Evolutionary conservation across 2,329 filamentous ascomycete genomes (phyloP), one percentile per base, ranked within the genome.

Genomic region (Exophiala viscosa): DNA sequence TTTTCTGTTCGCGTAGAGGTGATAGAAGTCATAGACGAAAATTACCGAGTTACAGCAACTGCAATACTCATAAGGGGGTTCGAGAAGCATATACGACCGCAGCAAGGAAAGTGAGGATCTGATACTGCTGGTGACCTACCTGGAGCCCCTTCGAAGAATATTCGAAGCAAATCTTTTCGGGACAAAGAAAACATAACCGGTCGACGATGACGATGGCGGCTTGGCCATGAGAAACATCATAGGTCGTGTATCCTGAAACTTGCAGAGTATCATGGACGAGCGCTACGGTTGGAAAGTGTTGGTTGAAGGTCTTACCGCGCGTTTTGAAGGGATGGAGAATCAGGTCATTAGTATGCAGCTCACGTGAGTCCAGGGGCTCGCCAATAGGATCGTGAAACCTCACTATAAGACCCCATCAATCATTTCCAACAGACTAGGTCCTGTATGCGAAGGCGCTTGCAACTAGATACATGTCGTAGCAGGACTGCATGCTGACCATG

Each of bases 121-220:
- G 17, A 42, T 17, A 15, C 39, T 43, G 42, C 20, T 33, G 18
- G 40, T 42, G 28, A 36, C 53, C 47, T 56, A 52, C 49, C 49
- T 48, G n/a, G 38, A 33, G 23, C 48, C 56, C 53, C 50, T 48
- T 48, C 47, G 48, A 45, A 46, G 40, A 55, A 48, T 53, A 45
- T 36, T 33, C 36, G 10, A 17, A 18, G 51, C 20, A 46, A 48
- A 41, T 54, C 41, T 41, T 14, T 35, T 54, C 40, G 44, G 35
- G 48, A 50, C 47, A 47, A 54, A 50, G 50, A 36, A 17, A 43
- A 40, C 45, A 45, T 45, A n/a, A 31, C 18, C 40, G 41, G 39
- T 34, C 35, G 32, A 18, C 39, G 34, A 59, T 59, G 53, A 59
- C 52, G 56, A 54, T 54, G 45, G 56, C 53, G 56, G 56, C 56